These are phyloP conservation scores for Clavispora carvajalis DNA, from an alignment of 805 yeast species.

Conservation along the genomic window DNA sequence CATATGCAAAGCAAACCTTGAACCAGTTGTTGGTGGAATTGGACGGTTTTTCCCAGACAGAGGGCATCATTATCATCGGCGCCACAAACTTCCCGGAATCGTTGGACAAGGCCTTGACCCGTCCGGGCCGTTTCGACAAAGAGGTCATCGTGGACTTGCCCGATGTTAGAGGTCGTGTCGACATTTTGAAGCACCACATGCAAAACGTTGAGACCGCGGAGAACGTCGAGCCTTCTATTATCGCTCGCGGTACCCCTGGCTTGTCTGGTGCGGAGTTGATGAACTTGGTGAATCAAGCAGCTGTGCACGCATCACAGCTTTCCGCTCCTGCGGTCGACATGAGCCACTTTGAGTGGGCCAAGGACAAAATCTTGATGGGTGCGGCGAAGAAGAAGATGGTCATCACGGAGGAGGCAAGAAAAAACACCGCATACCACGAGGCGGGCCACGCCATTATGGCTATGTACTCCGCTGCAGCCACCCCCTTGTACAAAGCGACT, in stretches of 20 bases:
- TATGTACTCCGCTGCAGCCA: conserved; percentile 88
- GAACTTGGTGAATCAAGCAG: conserved; percentile 97
- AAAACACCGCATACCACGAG: conserved; percentile 95
- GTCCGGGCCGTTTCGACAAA: conserved; percentile 98
- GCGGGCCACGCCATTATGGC: conserved; percentile 99
- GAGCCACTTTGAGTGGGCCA: conserved; percentile 97
- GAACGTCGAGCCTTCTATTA: conserved; percentile 79
- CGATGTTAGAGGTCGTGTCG: conserved; percentile 95
- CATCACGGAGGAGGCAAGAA: conserved; percentile 88
- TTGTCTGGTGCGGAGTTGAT: conserved; percentile 96
- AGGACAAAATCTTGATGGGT: conserved; percentile 95
- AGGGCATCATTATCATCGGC: conserved; percentile 93
- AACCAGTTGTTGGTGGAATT: conserved; percentile 93
- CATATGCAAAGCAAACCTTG: conserved; percentile 94
- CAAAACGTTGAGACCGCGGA: conserved; percentile 80
- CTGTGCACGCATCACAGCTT: conserved; percentile 90
- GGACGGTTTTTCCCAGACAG: conserved; percentile 90
- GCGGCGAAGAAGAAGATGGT: conserved; percentile 98
- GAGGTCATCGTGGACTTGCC: conserved; percentile 93
- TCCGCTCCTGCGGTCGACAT: conserved; percentile 87
- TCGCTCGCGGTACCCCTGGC: conserved; percentile 98
- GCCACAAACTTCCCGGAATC: conserved; percentile 98
- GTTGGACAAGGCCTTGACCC: conserved; percentile 91
- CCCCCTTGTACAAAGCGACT: conserved; percentile 94
- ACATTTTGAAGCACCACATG: conserved; percentile 87